Base-by-base conservation (phyloP, 2,329 filamentous ascomycete genomes). In the Tolypocladium inflatum region DNA sequence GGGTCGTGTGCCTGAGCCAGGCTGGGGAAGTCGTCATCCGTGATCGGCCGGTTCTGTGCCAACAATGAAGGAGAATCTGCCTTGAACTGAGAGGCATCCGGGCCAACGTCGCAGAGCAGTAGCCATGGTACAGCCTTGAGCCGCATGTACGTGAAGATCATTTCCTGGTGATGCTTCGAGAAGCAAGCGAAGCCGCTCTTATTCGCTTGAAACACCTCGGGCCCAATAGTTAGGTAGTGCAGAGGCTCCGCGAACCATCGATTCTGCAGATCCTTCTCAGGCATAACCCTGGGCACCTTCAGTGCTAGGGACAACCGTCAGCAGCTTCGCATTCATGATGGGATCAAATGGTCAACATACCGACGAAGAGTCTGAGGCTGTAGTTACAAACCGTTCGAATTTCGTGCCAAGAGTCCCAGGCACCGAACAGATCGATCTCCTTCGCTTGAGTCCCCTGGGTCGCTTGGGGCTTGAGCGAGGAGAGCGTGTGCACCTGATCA, bases 381-480 rank as follows among this genome's bases (percentile, higher is more conserved):
- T 99, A 97, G 74, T 87, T 88, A 81, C 91, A 97, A 58, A 91
- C 78, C 56, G 86, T 87, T 56, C 94, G 83, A 66, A 99, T 88
- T 26, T 87, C 80, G 70, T 99, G 88, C 94, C 94, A 99, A 1
- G 89, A 87, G 73, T 97, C 92, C 95, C 95, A 99, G 2, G 87
- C 81, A 56, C 86, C 86, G 71, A 90, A 94, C 0, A 89, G 72
- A 66, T 93, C 88, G 60, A 87, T 76, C 26, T 84, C 80, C 38
- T 77, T 75, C 8, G 66, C 65, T 59, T 19, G 63, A 63, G 15
- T 72, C 68, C 1, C 71, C 60, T 10, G 54, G 19, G 5, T 64
- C 64, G 61, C 60, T 43, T 78, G 70, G 61, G 35, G 71, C 61
- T 55, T 71, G 65, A 70, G 66, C 13, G 68, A 77, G 6, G 83